Base-by-base conservation (phyloP, 805 yeast genomes). In the Lachancea nothofagi region DNA sequence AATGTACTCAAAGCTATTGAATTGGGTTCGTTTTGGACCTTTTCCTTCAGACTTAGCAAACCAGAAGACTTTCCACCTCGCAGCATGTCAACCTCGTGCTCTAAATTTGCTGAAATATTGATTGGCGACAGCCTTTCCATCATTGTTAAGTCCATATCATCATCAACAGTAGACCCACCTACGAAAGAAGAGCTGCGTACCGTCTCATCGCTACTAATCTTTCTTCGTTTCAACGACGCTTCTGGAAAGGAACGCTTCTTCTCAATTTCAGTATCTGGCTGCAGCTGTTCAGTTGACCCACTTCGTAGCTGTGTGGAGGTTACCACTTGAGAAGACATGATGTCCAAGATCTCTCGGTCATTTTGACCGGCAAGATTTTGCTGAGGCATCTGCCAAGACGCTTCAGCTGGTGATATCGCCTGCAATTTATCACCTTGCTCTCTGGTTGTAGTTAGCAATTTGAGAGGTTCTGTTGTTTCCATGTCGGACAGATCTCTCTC, bases 71-170 rank as follows among this genome's bases (percentile, higher is more conserved):
- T 17, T 3, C 7, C 34, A 6, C 8, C 7, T n/a, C 21, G 26
- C 3, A 3, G 18, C 5, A 7, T 14, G 10, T 27, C n/a, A 26
- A 12, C 3, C 10, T 20, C n/a, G 15, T 18, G 22, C 17, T 13
- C 33, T 5, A 22, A 9, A 24, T 15, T 23, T 7, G 26, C 24
- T 8, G 32, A 21, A 8, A 38, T 21, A 4, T 19, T 22, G 15
- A 38, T 38, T 6, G 62, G 62, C 6, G 62, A 57, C 48, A 57
- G 46, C 26, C 41, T 50, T 33, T 56, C 61, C 55, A 49, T 53
- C 23, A 39, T 26, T 23, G 47, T 43, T 5, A 56, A 33, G 15
- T 54, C 55, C 40, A 43, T 40, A 15, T 52, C 52, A 18, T 39
- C 43, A 10, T 40, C 46, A 22, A 27, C 21, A 12, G 5, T 30